Evolutionary conservation across 805 yeast genomes (phyloP).

Genomic region (Saccharomycopsis fibuligera): DNA sequence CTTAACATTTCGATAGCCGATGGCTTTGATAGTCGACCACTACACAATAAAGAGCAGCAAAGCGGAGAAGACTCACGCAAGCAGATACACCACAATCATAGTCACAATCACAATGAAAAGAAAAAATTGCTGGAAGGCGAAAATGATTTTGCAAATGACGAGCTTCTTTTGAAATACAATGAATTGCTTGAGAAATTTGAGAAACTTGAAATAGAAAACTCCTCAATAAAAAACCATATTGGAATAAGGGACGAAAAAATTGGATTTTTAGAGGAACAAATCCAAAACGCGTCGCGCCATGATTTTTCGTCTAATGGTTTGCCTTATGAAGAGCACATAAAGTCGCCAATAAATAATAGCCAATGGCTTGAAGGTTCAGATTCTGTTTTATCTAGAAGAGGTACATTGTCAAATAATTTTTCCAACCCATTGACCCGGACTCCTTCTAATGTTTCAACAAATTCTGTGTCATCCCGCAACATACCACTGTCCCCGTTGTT

Average conservation of each 20-base stretch:
- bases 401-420: background rate
- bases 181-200: background rate
- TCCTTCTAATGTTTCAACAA: slow-evolving; percentile 4
- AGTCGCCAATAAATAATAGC: background rate
- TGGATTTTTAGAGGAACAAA: background rate
- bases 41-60: no score
- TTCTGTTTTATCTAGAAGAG: background rate
- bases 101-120: no score
- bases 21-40: no score
- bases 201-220: background rate
- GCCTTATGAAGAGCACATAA: background rate
- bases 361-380: background rate
- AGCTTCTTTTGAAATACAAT: background rate
- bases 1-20: no score
- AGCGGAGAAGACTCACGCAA: no score
- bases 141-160: no score
- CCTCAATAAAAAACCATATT: background rate
- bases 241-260: background rate
- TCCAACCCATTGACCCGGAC: slow-evolving; percentile 2
- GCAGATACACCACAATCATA: no score
- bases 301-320: background rate
- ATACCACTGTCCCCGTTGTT: slow-evolving; percentile 2
- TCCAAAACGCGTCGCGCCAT: background rate
- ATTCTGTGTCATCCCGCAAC: background rate
- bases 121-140: no score